Evolutionary conservation across 2,329 filamentous ascomycete genomes (phyloP).

Genomic region (Phaeosphaeriaceae sp.): DNA sequence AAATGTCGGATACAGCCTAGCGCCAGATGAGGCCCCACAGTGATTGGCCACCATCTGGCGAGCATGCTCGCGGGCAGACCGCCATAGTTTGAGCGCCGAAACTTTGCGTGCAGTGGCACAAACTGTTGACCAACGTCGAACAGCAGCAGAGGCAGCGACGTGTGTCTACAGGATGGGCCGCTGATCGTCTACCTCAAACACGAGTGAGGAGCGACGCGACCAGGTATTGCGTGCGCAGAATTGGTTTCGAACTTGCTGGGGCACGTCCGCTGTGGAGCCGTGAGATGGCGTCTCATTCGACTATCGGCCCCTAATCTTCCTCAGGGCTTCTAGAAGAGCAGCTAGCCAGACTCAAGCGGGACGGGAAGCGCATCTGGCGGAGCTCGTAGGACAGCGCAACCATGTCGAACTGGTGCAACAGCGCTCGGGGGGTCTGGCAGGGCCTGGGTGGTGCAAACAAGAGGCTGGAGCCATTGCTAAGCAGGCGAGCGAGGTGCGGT

Average conservation of each 20-base stretch:
- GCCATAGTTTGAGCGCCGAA: constrained; percentile 21
- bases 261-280: constrained; percentile 23
- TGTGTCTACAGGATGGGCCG: constrained; percentile 6
- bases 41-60: constrained; percentile 9
- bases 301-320: constrained; percentile 40
- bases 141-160: constrained; percentile 13
- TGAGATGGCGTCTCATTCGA: constrained; percentile 21
- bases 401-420: constrained; percentile 37
- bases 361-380: constrained; percentile 32
- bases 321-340: constrained; percentile 48
- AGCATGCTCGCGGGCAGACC: constrained; percentile 11
- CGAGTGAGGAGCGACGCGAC: constrained; percentile 7
- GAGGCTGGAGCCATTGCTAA: constrained; percentile 15
- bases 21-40: not conserved
- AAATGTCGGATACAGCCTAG: constrained; percentile 21
- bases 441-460: not conserved
- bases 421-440: constrained; percentile 5
- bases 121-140: constrained; percentile 17
- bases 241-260: constrained; percentile 34
- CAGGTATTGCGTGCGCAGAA: constrained; percentile 15
- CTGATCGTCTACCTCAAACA: constrained; percentile 19
- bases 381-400: constrained; percentile 23
- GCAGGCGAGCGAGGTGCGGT: constrained; percentile 13
- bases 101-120: constrained; percentile 14
- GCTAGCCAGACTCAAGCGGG: constrained; percentile 36